Percentiles rank a stretch among this genome's conserved stretches.
Evolutionary conservation across 2,329 filamentous ascomycete genomes (phyloP).

Genomic region (Thelonectria rubi): DNA sequence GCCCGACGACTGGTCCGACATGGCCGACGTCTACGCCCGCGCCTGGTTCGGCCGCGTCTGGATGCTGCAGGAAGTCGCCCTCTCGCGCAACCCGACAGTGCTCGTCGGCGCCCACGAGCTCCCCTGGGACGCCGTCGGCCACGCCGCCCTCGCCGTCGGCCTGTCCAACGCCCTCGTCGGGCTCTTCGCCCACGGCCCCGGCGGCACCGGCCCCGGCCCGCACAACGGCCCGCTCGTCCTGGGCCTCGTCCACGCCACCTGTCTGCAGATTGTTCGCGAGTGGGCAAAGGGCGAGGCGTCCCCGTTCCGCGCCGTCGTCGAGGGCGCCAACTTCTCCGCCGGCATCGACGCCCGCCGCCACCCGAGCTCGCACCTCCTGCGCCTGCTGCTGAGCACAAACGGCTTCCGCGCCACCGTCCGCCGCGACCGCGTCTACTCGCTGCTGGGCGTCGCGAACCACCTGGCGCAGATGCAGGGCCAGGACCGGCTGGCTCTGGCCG

Average conservation of each 20-base stretch:
- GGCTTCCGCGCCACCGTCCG: constrained; percentile 33
- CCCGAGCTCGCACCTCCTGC: constrained; percentile 21
- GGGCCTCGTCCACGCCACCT: constrained; percentile 29
- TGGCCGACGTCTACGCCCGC: constrained; percentile 32
- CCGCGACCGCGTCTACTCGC: constrained; percentile 38
- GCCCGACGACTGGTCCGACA: constrained; percentile 23
- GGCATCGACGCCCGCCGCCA: constrained; percentile 24
- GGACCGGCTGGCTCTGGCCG: constrained; percentile 20
- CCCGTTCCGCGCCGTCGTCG: constrained; percentile 17
- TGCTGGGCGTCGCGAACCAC: constrained; percentile 39
- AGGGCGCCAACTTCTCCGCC: constrained; percentile 24
- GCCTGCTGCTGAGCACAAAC: constrained; percentile 31
- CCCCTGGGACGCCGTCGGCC: constrained; percentile 31
- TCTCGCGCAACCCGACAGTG: constrained; percentile 33
- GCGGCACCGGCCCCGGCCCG: background rate
- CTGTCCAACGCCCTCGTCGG: constrained; percentile 32
- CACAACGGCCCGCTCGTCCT: constrained; percentile 20
- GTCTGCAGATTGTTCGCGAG: constrained; percentile 32
- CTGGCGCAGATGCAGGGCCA: constrained; percentile 24
- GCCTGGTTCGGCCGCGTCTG: constrained; percentile 43
- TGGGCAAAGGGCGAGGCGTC: constrained; percentile 30
- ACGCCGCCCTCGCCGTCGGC: constrained; percentile 25
- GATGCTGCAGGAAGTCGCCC: constrained; percentile 43
- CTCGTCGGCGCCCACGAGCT: constrained; percentile 33
- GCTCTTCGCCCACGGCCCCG: constrained; percentile 9